phyloP scores from a whole-genome alignment of 2,329 filamentous ascomycete genomes.

The Aureobasidium sp. region DNA sequence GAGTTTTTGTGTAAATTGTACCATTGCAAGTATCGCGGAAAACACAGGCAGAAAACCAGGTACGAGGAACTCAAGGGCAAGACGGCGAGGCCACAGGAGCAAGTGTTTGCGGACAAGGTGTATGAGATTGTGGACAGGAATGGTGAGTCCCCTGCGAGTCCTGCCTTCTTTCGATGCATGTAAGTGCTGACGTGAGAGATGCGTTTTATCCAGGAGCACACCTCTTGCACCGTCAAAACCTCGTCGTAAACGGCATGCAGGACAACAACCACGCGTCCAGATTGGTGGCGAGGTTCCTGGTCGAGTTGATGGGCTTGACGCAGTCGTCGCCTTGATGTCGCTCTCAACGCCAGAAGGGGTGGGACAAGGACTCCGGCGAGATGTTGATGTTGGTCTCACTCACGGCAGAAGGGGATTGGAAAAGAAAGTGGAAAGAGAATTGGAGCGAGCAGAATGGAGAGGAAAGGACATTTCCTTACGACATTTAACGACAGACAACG shows the following conservation, averaged over 20 bases:
- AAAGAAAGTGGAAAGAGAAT: no score
- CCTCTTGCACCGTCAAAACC: constrained; percentile 28
- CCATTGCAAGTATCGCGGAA: constrained; percentile 39
- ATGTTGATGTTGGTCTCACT: no score
- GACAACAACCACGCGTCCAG: constrained; percentile 35
- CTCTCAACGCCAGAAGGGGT: no score
- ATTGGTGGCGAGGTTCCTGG: constrained; percentile 35
- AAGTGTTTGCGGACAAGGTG: constrained; percentile 14
- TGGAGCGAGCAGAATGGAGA: no score
- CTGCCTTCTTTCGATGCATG: no score
- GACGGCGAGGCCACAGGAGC: neutral
- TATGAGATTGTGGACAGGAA: constrained; percentile 35
- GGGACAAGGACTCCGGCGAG: no score
- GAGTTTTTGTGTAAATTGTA: constrained; percentile 38
- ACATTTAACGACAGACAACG: no score
- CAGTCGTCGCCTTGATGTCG: constrained; percentile 2
- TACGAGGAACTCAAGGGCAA: constrained; percentile 8
- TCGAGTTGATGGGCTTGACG: constrained; percentile 24
- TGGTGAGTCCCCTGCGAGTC: constrained; percentile 24
- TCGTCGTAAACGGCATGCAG: constrained; percentile 31
- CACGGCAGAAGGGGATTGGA: no score
- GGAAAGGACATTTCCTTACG: no score
- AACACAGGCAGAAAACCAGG: constrained; percentile 15
- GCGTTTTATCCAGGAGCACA: constrained; percentile 28
- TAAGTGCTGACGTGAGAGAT: no score